phyloP scores from a whole-genome alignment of 805 yeast species.

The Lipomyces yamanashiensis region DNA sequence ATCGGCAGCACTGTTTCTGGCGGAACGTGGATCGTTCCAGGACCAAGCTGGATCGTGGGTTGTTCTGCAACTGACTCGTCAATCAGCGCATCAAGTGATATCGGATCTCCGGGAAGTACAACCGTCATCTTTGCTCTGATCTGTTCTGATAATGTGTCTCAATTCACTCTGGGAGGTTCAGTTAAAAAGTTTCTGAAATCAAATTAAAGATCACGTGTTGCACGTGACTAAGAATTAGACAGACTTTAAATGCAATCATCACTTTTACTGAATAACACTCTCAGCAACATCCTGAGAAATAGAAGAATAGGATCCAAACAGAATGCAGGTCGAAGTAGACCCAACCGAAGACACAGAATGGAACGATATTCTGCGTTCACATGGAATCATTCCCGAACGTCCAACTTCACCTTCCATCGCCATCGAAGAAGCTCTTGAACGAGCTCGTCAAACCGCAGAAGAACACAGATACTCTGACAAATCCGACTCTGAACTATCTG shows the following conservation, averaged over 20 bases:
- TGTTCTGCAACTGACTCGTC: not conserved
- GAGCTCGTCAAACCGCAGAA: conserved; percentile 77
- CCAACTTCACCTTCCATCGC: conserved; percentile 88
- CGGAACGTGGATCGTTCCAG: conserved; percentile 30
- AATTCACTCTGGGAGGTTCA: too few species aligned
- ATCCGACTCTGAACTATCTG: conserved; percentile 55
- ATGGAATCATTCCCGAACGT: conserved; percentile 90
- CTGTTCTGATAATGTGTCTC: too few species aligned
- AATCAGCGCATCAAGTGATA: conserved; percentile 15
- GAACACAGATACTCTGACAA: conserved; percentile 54
- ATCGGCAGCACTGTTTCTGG: conserved; percentile 27
- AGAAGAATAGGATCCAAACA: not conserved
- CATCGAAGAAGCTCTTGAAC: conserved; percentile 84
- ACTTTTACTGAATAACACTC: too few species aligned
- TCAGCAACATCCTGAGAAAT: not conserved
- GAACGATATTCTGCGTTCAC: conserved; percentile 85
- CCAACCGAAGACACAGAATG: conserved; percentile 98
- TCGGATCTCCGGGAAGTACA: conserved; percentile 30
- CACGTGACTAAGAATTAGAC: not conserved
- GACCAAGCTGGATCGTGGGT: conserved; percentile 27
- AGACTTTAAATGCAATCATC: too few species aligned
- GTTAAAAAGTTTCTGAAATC: not conserved
- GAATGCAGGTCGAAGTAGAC: conserved; percentile 53
- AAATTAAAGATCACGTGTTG: not conserved
- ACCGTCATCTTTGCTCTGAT: not conserved